phyloP scores from a whole-genome alignment of 345 rosid genomes.

The Crucihimalaya himalaica region DNA sequence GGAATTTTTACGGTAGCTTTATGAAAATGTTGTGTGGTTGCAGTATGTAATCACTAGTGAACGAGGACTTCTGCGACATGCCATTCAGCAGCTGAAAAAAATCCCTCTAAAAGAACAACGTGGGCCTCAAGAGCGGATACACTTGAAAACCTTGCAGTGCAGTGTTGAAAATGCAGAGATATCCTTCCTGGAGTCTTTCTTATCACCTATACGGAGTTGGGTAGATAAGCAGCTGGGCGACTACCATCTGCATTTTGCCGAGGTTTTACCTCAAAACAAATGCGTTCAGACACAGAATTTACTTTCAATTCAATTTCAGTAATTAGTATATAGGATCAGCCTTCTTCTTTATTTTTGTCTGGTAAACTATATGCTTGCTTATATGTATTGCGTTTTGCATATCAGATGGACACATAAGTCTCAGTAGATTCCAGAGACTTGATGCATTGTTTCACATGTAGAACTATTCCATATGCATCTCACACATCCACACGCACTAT shows the following conservation, averaged over 20 bases:
- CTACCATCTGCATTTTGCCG: slow-evolving; percentile 86
- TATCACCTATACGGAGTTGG: slow-evolving; percentile 91
- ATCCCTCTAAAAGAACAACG: slow-evolving; percentile 91
- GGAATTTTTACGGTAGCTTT: slow-evolving; percentile 2
- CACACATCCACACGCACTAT: neutral
- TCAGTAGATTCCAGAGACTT: slow-evolving; percentile 5
- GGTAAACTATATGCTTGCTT: neutral
- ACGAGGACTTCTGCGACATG: slow-evolving; percentile 75
- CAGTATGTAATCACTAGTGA: slow-evolving; percentile 89
- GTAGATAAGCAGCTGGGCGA: slow-evolving; percentile 83
- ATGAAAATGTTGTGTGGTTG: slow-evolving; percentile 42
- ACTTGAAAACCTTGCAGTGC: slow-evolving; percentile 72
- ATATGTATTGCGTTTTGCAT: slow-evolving; percentile 21
- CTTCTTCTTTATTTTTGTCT: slow-evolving; percentile 3
- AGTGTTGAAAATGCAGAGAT: slow-evolving; percentile 69
- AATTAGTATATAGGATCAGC: slow-evolving; percentile 4
- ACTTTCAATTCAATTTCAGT: slow-evolving; percentile 5
- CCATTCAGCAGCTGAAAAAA: slow-evolving; percentile 82
- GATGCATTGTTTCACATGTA: slow-evolving; percentile 13
- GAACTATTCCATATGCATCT: slow-evolving; percentile 3
- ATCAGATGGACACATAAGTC: slow-evolving; percentile 2
- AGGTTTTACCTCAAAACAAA: slow-evolving; percentile 54
- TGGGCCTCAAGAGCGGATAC: slow-evolving; percentile 95
- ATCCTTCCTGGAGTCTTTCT: slow-evolving; percentile 76
- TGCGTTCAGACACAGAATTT: slow-evolving; percentile 8